A percentile compares a stretch with the other conserved stretches of the same genome.
Evolutionary conservation across 2,329 filamentous ascomycete species (phyloP).

Genomic region (Cladosporium colombiae): DNA sequence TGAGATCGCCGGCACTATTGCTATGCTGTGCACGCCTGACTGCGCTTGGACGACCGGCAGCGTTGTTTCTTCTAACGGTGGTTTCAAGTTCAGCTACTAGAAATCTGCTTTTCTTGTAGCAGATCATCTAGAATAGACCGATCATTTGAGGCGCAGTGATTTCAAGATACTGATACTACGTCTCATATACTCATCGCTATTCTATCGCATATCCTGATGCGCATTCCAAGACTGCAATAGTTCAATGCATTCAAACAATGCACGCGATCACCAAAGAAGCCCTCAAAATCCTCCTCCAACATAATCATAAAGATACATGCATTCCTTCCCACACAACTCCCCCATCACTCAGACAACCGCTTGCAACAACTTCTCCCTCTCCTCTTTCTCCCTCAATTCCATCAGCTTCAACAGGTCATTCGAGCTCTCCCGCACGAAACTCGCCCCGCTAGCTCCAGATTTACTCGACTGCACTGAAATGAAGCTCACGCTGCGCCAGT

Average conservation of each 20-base stretch:
- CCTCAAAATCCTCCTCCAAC: background rate
- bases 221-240: background rate
- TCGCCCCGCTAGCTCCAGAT: conserved; percentile 2
- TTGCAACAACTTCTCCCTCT: conserved; percentile 33
- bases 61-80: conserved; percentile 78
- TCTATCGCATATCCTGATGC: background rate
- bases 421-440: conserved; percentile 38
- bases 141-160: background rate
- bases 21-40: conserved; percentile 72
- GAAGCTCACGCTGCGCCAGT: conserved; percentile 32
- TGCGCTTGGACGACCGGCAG: conserved; percentile 75
- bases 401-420: conserved; percentile 43
- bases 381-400: conserved; percentile 41
- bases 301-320: background rate
- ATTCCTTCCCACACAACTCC: background rate
- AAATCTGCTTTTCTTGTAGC: background rate
- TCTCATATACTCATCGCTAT: background rate
- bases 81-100: conserved; percentile 60
- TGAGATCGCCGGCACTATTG: conserved; percentile 75
- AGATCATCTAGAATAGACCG: background rate
- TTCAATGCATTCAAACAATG: background rate
- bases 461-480: conserved; percentile 26
- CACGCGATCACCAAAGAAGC: background rate
- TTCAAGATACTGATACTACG: background rate
- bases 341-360: background rate